Conservation (phyloP, 177 flowering plant species). For the Vitis hybrid region DNA sequence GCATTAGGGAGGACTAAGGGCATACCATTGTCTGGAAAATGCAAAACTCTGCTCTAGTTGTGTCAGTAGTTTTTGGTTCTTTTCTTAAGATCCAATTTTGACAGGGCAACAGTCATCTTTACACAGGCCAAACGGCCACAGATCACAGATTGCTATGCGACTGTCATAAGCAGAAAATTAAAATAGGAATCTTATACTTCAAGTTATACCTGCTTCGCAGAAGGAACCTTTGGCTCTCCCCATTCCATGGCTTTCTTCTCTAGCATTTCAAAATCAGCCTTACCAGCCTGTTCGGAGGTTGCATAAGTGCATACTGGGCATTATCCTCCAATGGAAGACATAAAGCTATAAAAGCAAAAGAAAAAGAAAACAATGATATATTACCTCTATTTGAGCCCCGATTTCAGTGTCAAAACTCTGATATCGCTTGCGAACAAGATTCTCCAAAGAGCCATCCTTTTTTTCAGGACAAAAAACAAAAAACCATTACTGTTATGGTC, state of each 20-base stretch:
- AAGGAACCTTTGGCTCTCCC: conserved; percentile 92
- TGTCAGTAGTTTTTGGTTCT: too few species aligned
- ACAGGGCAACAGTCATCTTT: too few species aligned
- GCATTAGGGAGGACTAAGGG: too few species aligned
- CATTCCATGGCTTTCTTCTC: conserved; percentile 85
- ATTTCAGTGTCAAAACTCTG: conserved; percentile 82
- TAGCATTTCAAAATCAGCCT: conserved; percentile 78
- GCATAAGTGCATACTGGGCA: neutral
- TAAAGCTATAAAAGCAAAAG: neutral
- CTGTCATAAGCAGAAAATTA: neutral
- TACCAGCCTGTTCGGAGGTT: conserved; percentile 66
- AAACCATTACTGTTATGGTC: neutral
- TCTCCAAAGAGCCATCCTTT: conserved; percentile 78
- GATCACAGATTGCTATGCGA: neutral
- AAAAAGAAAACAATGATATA: neutral
- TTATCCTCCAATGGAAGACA: conserved; percentile 2
- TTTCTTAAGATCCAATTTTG: too few species aligned
- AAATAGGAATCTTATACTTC: neutral
- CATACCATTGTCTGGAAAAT: too few species aligned
- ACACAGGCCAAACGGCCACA: too few species aligned
- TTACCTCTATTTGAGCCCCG: conserved; percentile 83
- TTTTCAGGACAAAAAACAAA: neutral
- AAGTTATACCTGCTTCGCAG: conserved; percentile 81
- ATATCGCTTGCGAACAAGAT: conserved; percentile 84
- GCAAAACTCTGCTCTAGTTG: too few species aligned